Evolutionary conservation across 495 filamentous ascomycete genomes (phyloP), one percentile per base, ranked within the genome.

Genomic region (Melanomma pulvis-pyrius): DNA sequence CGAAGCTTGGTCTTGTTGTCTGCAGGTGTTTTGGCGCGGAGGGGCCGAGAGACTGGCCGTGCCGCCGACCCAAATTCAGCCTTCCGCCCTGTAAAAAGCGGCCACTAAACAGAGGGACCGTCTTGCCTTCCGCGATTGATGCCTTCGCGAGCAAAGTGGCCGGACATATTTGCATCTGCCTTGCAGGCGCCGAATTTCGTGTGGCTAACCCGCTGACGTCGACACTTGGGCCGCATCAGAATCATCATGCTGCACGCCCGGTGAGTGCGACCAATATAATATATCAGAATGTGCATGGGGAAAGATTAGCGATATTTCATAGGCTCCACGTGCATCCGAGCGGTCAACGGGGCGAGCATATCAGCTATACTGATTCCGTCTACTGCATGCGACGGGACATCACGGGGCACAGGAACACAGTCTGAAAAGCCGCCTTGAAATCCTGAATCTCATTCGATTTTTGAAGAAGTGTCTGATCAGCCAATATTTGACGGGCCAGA

Each of bases 401-500:
- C 32, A 36, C 32, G 32, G 6, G 13, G 13, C 32, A 36, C 6
- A 13, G 6, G 6, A 6, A 6, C 32, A 36, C 32, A 36, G 32
- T 36, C 32, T 36, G 32, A 3, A 15, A 15, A 44, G 13, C 39
- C 39, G n/a, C 3, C 5, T 50, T n/a, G 21, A 50, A 25, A 50
- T 50, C 25, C 4, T 26, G 48, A 50, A n/a, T 50, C 48, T 50
- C 63, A 28, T 61, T 51, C 25, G 57, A 51, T 57, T 62, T 62
- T 55, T 39, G 13, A 41, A n/a, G 22, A 48, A n/a, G 7, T 26
- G 13, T 26, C 34, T 24, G 19, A 17, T 24, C 50, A 39, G 57
- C 19, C 57, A 51, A 12, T 44, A 22, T 30, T 4, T 51, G 26
- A 52, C 19, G 28, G 36, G 48, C 21, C 52, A 17, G 56, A 34